Evolutionary conservation across 192 early-diverging fungal genomes (phyloP), one percentile per base, ranked within the genome.

Genomic region (Rhizophagus clarus): DNA sequence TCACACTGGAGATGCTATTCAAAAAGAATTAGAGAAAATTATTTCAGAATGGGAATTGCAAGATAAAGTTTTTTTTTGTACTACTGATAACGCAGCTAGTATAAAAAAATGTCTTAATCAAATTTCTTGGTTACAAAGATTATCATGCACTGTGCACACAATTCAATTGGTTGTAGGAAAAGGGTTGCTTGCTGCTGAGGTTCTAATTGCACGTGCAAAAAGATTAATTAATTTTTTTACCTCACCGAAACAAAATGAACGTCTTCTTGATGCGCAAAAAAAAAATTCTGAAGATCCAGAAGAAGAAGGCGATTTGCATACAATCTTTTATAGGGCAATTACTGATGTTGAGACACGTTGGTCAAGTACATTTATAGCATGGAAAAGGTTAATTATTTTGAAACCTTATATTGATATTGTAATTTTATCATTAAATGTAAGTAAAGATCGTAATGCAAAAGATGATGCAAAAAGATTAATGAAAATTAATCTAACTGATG

Each of bases 401-500:
- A 32, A 32, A 32, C 32, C 32, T 32, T 32, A 32, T 32, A 32
- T 32, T 32, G 32, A 32, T 32, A 32, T 32, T 32, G 32, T 32
- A 32, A 32, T 32, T 32, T 32, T 3, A 32, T 32, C 32, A 32
- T 32, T 32, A 32, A 32, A 32, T 32, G 32, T 3, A n/a, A n/a
- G n/a, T n/a, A n/a, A 37, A 37, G 34, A 37, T 37, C 34, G 4
- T 37, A 37, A 37, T 37, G 34, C 34, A 37, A 37, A 37, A 6
- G 34, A 37, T 37, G 34, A 37, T 37, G 34, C 34, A 37, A 37
- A 37, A 37, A 37, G 34, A 8, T 24, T 61, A 61, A 24, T 8
- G 24, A 61, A 29, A 64, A 64, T 64, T 64, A 64, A 64, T 64
- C 62, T 64, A 28, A 64, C 62, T 28, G n/a, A 28, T 64, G 24